phyloP scores from a whole-genome alignment of 352 stramenopile species.

The Pythium aristosporum region DNA sequence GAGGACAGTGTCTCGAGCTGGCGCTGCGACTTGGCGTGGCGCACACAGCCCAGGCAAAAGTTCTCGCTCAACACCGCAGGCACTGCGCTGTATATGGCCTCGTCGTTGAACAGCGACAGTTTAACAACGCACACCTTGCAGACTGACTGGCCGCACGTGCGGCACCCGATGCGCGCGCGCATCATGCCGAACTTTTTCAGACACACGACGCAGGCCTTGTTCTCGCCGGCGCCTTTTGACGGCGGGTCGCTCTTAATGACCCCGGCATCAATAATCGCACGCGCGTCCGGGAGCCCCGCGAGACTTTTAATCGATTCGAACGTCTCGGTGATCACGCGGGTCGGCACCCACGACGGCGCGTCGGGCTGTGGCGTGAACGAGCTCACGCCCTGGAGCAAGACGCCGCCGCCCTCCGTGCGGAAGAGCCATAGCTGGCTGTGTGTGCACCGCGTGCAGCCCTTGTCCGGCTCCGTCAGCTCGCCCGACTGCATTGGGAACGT shows the following conservation, averaged over 20 bases:
- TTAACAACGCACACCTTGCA: constrained; percentile 31
- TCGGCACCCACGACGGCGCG: constrained; percentile 22
- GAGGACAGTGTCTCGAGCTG: constrained; percentile 19
- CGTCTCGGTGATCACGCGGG: constrained; percentile 20
- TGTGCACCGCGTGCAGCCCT: constrained; percentile 15
- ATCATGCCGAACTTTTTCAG: constrained; percentile 31
- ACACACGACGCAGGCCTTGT: constrained; percentile 29
- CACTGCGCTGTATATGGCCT: constrained; percentile 11
- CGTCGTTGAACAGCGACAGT: constrained; percentile 35
- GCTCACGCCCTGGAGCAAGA: constrained; percentile 21
- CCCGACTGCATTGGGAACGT: constrained; percentile 25
- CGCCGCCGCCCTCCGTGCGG: constrained; percentile 23
- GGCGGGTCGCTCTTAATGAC: constrained; percentile 18
- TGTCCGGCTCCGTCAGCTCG: constrained; percentile 27
- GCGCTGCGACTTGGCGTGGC: constrained; percentile 20
- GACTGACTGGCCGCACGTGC: constrained; percentile 25
- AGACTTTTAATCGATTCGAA: constrained; percentile 27
- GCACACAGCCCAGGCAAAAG: constrained; percentile 29
- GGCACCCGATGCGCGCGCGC: constrained; percentile 25
- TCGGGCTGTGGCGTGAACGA: constrained; percentile 6
- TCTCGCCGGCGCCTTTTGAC: constrained; percentile 2
- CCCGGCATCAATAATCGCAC: constrained; percentile 14
- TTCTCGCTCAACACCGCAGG: constrained; percentile 17
- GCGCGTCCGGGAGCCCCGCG: constrained; percentile 17
- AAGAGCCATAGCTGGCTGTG: constrained; percentile 21